Evolutionary conservation across 2,329 filamentous ascomycete species (phyloP), one percentile per base, ranked within the genome.

Genomic region (Penicillium rolfsii): DNA sequence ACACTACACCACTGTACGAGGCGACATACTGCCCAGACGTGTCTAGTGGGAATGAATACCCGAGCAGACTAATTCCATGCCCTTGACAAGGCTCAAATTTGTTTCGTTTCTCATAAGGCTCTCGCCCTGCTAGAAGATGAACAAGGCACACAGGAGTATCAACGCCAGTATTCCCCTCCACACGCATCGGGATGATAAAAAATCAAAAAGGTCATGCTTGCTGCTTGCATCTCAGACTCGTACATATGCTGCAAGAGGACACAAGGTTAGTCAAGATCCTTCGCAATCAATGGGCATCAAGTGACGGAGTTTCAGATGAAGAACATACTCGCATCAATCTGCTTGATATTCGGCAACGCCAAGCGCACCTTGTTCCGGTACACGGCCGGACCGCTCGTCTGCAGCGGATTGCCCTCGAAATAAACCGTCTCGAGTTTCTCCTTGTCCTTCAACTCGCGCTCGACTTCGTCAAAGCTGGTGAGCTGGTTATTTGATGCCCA

Each of bases 311-410:
- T 5, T 14, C 8, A 19, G 30, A 19, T 16, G 5, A 11, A 28
- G 3, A 16, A 53, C 19, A 38, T 46, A 91, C 93, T 87, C 83
- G 95, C 95, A 85, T 99, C 95, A 74, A 99, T 97, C 81, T 99
- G 93, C 74, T 86, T 86, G 55, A 99, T 81, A 76, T 95, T 90
- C 59, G 95, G 95, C 76, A 99, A 77, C 36, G 93, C 90, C 75
- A 99, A 79, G 61, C 89, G 85, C 46, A 99, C 87, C 80, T 99
- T 99, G 79, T 97, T 98, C 71, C 95, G 84, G 78, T 99, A 99
- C 63, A 97, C 79, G 0, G 91, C 91, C n/a, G 91, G 90, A 4
- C 85, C 87, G 57, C 84, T 85, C 62, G 87, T 82, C 79, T 99
- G 95, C 69, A 99, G 77, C 28, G 93, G 94, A 71, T 96, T 97